Base-by-base conservation (phyloP, 2,329 filamentous ascomycete species). In the Dothideomycetes sp. region DNA sequence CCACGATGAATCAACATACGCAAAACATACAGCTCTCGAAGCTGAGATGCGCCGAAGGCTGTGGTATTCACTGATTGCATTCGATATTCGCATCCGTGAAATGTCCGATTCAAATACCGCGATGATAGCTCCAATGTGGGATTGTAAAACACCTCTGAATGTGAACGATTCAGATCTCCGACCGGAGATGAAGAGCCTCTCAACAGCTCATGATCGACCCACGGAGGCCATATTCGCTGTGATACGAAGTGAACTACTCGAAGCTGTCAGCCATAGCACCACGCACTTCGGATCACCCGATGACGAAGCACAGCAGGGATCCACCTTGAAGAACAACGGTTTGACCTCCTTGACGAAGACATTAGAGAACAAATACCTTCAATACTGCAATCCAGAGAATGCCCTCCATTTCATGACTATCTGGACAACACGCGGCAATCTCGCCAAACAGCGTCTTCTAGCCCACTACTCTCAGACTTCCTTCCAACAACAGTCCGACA, bases 31-130 rank as follows among this genome's bases (percentile, higher is more conserved):
- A 59, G 3, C 70, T 65, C 22, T 82, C 39, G 79, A 85, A 50
- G 70, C 75, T 3, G 81, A 85, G 58, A 72, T 82, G 58, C 72
- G 80, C n/a, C 72, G 81, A 36, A 69, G 81, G 29, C 61, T 86
- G 2, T 85, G 80, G 81, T 86, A 80, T 80, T 74, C 77, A 22
- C 65, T 87, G 12, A 68, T 80, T 2, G 65, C 75, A 18, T 80
- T 84, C 47, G 82, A 87, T 55, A 68, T 72, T 44, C 77, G 81
- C 16, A 72, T 84, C 29, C 71, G 77, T 41, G 81, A 85, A 54
- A 72, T 84, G 56, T 71, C 75, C 3, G 72, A 73, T 36, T 73
- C 52, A 40, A 64, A 58, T 44, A 49, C 49, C 8, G 43, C 54
- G 2, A 53, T 47, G 2, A 42, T 70, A 11, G 45, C 46, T 44